Evolutionary conservation across 306 rosid genomes (phyloP).

Genomic region (Medicago truncatula): DNA sequence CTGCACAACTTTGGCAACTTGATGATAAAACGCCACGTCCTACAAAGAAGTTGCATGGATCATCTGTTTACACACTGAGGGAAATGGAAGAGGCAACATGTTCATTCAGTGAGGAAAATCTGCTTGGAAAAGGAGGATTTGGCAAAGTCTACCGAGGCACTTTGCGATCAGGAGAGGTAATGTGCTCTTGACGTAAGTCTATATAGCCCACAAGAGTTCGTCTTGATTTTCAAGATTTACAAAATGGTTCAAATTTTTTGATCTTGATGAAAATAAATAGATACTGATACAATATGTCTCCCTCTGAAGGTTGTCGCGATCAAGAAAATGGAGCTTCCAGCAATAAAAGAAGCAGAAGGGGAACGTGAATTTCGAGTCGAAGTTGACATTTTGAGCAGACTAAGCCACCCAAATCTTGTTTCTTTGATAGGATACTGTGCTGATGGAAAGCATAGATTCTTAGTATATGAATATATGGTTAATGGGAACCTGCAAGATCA

Average conservation of each 20-base stretch:
- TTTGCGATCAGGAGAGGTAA: constrained; percentile 87
- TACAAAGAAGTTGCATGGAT: constrained; percentile 73
- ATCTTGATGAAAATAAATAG: constrained; percentile 36
- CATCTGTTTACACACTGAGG: constrained; percentile 76
- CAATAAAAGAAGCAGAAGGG: constrained; percentile 83
- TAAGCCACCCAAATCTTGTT: constrained; percentile 92
- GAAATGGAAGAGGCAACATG: constrained; percentile 96
- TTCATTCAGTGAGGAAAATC: constrained; percentile 83
- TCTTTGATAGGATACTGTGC: constrained; percentile 93
- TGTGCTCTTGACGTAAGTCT: neutral
- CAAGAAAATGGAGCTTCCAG: constrained; percentile 91
- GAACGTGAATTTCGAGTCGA: constrained; percentile 91
- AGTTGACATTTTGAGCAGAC: constrained; percentile 94
- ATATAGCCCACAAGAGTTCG: constrained; percentile 17
- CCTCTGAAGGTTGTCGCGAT: constrained; percentile 79
- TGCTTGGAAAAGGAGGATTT: constrained; percentile 95
- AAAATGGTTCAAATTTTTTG: constrained; percentile 28
- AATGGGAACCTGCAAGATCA: constrained; percentile 94
- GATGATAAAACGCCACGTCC: constrained; percentile 68
- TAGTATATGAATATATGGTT: constrained; percentile 86
- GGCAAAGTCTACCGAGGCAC: constrained; percentile 85
- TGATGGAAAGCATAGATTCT: constrained; percentile 90
- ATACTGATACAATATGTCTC: constrained; percentile 42
- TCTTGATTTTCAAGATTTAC: constrained; percentile 14
- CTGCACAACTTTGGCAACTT: constrained; percentile 81